phyloP scores from a whole-genome alignment of 345 rosid genomes.

The Arabis hirsuta region DNA sequence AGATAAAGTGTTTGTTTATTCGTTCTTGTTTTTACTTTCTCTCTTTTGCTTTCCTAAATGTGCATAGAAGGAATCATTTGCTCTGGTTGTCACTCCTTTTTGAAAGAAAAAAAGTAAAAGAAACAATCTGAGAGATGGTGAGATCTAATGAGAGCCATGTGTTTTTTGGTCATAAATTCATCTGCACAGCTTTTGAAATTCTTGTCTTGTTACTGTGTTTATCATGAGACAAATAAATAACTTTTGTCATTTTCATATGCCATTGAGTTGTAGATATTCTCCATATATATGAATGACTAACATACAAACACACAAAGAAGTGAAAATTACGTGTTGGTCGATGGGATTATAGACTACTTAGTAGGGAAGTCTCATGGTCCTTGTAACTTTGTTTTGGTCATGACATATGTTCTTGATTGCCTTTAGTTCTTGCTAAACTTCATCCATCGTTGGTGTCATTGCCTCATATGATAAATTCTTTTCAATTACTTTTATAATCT shows the following conservation, averaged over 20 bases:
- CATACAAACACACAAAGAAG: neutral
- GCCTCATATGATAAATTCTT: neutral
- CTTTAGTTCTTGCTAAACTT: neutral
- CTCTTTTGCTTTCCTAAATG: constrained; percentile 35
- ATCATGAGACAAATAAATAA: constrained; percentile 20
- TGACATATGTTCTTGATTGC: neutral
- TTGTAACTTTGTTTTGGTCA: neutral
- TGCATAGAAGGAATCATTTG: constrained; percentile 35
- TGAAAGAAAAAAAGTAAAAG: neutral
- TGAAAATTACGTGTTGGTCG: too few relatives aligned
- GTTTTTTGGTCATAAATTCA: constrained; percentile 32
- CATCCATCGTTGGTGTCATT: neutral
- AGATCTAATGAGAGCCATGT: constrained; percentile 25
- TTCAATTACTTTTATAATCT: too few relatives aligned
- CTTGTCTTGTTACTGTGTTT: constrained; percentile 25
- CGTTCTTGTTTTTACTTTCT: constrained; percentile 24
- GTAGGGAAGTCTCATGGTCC: neutral
- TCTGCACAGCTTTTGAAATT: constrained; percentile 14
- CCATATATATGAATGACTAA: neutral
- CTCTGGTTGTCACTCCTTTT: constrained; percentile 15
- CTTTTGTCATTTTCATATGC: constrained; percentile 11
- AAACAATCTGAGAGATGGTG: constrained; percentile 7
- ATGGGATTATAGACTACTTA: too few relatives aligned
- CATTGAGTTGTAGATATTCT: neutral
- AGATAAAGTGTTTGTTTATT: constrained; percentile 27